Conservation (phyloP, 164 flowering plant species). For the Vitis rotundifolia region DNA sequence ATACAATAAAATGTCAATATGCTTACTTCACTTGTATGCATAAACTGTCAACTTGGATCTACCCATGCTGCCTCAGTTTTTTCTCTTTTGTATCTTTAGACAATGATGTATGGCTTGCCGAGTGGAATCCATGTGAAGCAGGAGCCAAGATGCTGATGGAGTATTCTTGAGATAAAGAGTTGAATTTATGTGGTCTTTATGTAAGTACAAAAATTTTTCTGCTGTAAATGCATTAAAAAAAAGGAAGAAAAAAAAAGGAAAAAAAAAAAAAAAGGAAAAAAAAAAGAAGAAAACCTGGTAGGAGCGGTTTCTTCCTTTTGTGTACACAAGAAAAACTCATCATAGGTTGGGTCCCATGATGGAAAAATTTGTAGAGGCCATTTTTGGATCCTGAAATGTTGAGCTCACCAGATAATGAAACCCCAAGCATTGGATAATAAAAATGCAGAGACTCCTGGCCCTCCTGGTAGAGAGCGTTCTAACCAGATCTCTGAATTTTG, state of each 20-base stretch:
- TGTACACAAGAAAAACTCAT: slow-evolving; percentile 13
- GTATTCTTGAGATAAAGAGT: slow-evolving; percentile 9
- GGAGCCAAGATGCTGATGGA: slow-evolving; percentile 56
- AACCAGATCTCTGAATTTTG: slow-evolving; percentile 17
- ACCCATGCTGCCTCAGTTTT: neutral
- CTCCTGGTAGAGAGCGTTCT: neutral
- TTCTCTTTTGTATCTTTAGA: slow-evolving; percentile 30
- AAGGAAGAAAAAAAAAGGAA: too few relatives aligned
- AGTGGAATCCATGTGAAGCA: slow-evolving; percentile 50
- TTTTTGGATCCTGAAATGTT: slow-evolving; percentile 34
- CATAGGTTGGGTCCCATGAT: slow-evolving; percentile 19
- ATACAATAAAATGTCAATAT: neutral
- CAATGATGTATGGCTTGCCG: slow-evolving; percentile 29
- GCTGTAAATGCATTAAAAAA: slow-evolving; percentile 26
- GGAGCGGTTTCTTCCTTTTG: slow-evolving; percentile 19
- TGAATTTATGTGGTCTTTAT: slow-evolving; percentile 19
- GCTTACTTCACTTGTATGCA: neutral
- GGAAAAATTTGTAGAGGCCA: slow-evolving; percentile 34
- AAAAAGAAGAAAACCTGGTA: slow-evolving; percentile 20
- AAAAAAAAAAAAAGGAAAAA: too few relatives aligned
- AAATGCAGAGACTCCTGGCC: neutral
- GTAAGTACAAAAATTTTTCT: slow-evolving; percentile 36
- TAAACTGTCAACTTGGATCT: too few relatives aligned
- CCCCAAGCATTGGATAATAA: slow-evolving; percentile 28
- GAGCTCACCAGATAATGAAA: slow-evolving; percentile 16